phyloP scores from a whole-genome alignment of 2,329 filamentous ascomycete genomes.

The Venturiaceae sp. region DNA sequence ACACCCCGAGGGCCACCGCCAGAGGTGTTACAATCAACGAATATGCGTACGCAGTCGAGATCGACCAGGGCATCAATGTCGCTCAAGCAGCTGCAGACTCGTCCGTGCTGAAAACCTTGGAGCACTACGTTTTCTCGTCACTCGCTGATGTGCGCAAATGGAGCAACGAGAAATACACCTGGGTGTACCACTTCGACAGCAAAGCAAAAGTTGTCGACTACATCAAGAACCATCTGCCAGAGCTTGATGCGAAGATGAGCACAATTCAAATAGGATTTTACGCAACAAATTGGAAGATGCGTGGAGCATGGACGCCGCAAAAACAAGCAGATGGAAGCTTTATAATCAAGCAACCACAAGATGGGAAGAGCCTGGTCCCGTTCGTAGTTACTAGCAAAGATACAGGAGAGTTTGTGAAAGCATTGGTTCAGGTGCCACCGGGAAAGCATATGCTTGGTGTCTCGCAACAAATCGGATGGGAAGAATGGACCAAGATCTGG shows the following conservation, averaged over 20 bases:
- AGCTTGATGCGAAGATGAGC: constrained; percentile 19
- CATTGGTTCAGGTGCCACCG: constrained; percentile 13
- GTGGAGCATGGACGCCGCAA: constrained; percentile 10
- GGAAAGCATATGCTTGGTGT: constrained; percentile 12
- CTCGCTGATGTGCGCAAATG: constrained; percentile 25
- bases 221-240: not conserved
- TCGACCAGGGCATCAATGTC: constrained; percentile 24
- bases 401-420: constrained; percentile 21
- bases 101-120: constrained; percentile 17
- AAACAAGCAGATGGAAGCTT: constrained; percentile 12
- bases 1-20: not conserved
- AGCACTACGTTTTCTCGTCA: constrained; percentile 30
- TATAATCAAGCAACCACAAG: not conserved
- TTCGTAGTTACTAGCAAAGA: constrained; percentile 19
- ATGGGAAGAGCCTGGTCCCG: constrained; percentile 9
- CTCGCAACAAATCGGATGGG: constrained; percentile 8
- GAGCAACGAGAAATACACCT: constrained; percentile 31
- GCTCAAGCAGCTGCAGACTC: constrained; percentile 24
- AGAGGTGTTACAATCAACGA: not conserved
- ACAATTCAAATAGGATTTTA: constrained; percentile 26
- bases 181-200: constrained; percentile 32
- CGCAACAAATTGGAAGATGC: constrained; percentile 18
- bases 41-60: not conserved
- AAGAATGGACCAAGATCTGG: constrained; percentile 11
- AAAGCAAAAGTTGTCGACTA: constrained; percentile 22